phyloP scores from a whole-genome alignment of 345 rosid species.

The Triadica sebifera region DNA sequence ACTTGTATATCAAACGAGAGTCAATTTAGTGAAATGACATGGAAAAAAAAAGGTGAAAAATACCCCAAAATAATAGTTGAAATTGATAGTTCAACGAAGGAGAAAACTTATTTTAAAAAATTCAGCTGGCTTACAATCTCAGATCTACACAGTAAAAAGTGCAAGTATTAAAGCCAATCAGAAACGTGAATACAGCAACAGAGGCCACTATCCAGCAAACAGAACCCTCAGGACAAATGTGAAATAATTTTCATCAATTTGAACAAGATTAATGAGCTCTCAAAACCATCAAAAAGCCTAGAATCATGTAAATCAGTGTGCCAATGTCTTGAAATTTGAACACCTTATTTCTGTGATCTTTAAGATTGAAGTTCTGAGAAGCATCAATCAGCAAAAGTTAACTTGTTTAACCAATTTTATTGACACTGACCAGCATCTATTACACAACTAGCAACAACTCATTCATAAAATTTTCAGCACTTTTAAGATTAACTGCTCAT shows the following conservation, averaged over 20 bases:
- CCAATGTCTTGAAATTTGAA: background rate
- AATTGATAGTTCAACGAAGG: background rate
- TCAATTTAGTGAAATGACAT: background rate
- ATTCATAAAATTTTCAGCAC: background rate
- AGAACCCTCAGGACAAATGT: too few species aligned
- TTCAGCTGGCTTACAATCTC: background rate
- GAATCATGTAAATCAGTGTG: background rate
- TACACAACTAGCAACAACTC: too few species aligned
- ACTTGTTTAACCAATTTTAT: background rate
- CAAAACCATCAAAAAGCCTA: background rate
- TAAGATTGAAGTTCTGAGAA: background rate
- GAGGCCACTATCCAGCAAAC: background rate
- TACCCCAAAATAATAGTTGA: background rate
- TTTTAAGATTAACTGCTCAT: background rate
- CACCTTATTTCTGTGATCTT: background rate
- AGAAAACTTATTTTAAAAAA: background rate
- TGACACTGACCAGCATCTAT: background rate
- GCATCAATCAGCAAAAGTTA: background rate
- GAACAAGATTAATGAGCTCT: background rate
- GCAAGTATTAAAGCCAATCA: background rate
- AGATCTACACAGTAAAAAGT: background rate
- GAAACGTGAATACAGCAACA: background rate
- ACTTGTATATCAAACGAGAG: background rate
- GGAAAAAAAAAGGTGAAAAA: background rate
- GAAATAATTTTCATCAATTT: background rate